Base-by-base conservation (phyloP, 2,329 filamentous ascomycete genomes). In the Coniochaeta ligniaria region DNA sequence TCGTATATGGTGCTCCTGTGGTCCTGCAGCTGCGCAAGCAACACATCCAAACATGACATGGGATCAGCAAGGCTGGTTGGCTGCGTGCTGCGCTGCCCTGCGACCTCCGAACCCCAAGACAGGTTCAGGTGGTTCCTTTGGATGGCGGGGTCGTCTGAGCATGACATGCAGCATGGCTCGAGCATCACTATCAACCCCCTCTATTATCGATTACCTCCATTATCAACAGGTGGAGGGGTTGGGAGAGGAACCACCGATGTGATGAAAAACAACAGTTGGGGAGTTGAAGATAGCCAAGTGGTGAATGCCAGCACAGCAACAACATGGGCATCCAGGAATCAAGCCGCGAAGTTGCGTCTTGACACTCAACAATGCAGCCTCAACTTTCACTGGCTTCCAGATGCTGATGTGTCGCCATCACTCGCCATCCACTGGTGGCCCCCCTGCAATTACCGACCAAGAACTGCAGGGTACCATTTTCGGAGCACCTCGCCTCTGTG, bases 131-230 rank as follows among this genome's bases (percentile, higher is more conserved):
- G 47, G 22, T 31, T n/a, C 47, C 5, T 47, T 52, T 2, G 20
- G 24, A 52, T 52, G 47, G 47, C 47, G 47, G 47, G 47, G 47
- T 52, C 47, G 47, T 11, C 26, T 26, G 47, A 52, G 12, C 47
- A 52, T 52, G 47, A 52, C 24, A 47, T 52, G 41, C 41, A 63
- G 41, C 60, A 63, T 59, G 59, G 43, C 43, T 47, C 22, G 20
- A 26, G 20, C 20, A 24, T 24, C 43, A 24, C 6, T 31, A 52
- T 52, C 47, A 47, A n/a, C 47, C 47, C 47, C 47, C 47, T 52
- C 47, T 24, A 52, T 52, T 50, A 62, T 61, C 59, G 38, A 45
- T 58, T 58, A 31, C 55, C 24, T 52, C 47, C 26, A 52, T 45
- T 47, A 52, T 52, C 47, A 9, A 17, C 31, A 11, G 14, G 7